These are phyloP conservation scores for Hymenoscyphus repandus DNA, from an alignment of 2,329 filamentous ascomycete genomes.

Conservation along the genomic window DNA sequence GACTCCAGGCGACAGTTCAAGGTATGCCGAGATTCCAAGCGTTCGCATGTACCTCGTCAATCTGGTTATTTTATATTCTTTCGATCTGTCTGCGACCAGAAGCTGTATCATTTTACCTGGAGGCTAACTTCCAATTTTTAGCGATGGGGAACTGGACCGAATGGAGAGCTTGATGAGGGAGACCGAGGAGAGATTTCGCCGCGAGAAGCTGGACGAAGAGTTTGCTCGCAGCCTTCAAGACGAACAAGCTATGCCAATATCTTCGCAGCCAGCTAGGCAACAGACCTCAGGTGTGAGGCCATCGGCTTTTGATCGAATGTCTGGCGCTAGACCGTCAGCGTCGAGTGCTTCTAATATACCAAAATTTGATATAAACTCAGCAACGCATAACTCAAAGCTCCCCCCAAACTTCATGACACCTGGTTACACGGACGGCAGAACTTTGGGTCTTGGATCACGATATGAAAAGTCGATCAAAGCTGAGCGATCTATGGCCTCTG, in stretches of 20 bases:
- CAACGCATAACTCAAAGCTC: neutral
- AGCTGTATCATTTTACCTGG: neutral
- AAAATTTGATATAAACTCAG: neutral
- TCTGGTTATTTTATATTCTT: conserved; percentile 21
- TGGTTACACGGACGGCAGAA: too few species aligned
- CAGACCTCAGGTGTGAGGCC: conserved; percentile 10
- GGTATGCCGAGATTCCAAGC: conserved; percentile 24
- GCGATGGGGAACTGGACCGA: conserved; percentile 24
- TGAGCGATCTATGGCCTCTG: neutral
- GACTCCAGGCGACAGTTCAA: conserved; percentile 23
- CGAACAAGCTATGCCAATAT: neutral
- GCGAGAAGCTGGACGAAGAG: conserved; percentile 33
- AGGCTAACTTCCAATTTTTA: conserved; percentile 5
- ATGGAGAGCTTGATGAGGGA: conserved; percentile 21
- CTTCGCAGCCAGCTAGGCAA: neutral
- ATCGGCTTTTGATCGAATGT: conserved; percentile 26
- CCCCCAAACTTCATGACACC: neutral
- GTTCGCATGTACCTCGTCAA: conserved; percentile 20
- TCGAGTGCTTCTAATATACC: conserved; percentile 2
- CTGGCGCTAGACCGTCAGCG: conserved; percentile 16
- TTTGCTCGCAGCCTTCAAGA: conserved; percentile 28
- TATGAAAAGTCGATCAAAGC: neutral
- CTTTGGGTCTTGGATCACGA: too few species aligned
- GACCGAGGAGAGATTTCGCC: conserved; percentile 36
- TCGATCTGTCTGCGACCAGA: too few species aligned